Base-by-base conservation (phyloP, 805 yeast species). In the Kodamaea laetipori region DNA sequence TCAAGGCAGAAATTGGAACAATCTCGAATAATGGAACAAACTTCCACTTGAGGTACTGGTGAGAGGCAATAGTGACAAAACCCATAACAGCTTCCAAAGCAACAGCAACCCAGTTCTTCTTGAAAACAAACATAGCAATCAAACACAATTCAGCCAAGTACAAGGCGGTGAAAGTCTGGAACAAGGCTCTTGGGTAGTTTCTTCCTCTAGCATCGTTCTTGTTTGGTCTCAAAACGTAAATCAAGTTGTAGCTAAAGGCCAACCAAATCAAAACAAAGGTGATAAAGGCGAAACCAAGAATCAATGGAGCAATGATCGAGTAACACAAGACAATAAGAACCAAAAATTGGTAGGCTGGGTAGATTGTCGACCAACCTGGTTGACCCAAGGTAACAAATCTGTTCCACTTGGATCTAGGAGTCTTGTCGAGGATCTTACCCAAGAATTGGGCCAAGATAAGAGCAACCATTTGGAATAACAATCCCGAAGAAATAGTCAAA, bases 371-470 rank as follows among this genome's bases (percentile, higher is more conserved):
- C 86, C 90, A 90, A 17, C 79, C 76, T 34, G 90, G 86, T 32
- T 77, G 73, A 9, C 81, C 75, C 53, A 92, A 70, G 1, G 71
- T 74, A 60, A 79, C 80, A 60, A 66, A 78, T 57, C 96, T 81
- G 47, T 64, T 78, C 97, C 97, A 92, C 70, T 84, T 86, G 66
- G 88, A 83, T 68, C 98, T 82, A 48, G 98, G 98, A 4, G 98
- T 89, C 42, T 77, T 75, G 62, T 90, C 96, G 48, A 94, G 74
- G 16, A 89, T 47, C 50, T 70, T 71, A 23, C 94, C 87, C 46
- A 90, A 70, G 27, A 84, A 68, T 58, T 85, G 82, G 41, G 86
- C 82, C 50, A 90, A 70, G 42, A 86, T 74, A 55, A 94, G 71
- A 2, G 82, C 78, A 31, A 83, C 67, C 43, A 60, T 27, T 37